Evolutionary conservation across 2,329 filamentous ascomycete genomes (phyloP).

Genomic region (Neurospora sp.): DNA sequence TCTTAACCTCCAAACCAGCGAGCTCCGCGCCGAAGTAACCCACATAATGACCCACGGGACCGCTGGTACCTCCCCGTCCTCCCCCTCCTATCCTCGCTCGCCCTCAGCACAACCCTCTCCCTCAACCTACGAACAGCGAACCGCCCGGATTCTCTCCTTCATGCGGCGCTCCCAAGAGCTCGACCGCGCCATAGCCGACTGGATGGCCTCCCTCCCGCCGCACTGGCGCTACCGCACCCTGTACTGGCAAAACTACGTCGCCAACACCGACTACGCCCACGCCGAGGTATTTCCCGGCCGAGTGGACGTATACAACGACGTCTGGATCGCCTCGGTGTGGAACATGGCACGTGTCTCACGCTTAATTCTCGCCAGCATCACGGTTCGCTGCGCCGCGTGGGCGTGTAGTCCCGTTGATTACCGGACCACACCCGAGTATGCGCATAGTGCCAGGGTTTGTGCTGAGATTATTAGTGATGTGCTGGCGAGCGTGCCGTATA

Average conservation of each 20-base stretch:
- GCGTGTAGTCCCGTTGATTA: conserved; percentile 51
- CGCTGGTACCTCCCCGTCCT: conserved; percentile 38
- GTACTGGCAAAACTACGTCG: conserved; percentile 43
- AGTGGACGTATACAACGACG: conserved; percentile 49
- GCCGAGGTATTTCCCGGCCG: conserved; percentile 51
- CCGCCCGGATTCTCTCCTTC: conserved; percentile 32
- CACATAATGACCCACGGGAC: conserved; percentile 32
- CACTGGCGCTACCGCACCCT: conserved; percentile 43
- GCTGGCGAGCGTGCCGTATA: conserved; percentile 51
- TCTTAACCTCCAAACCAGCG: conserved; percentile 43
- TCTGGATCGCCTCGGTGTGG: conserved; percentile 49
- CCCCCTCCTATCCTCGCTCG: conserved; percentile 39
- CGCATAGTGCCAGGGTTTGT: conserved; percentile 40
- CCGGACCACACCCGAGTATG: conserved; percentile 52
- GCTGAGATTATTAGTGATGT: conserved; percentile 48
- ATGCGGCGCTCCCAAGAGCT: conserved; percentile 41
- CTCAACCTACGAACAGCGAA: conserved; percentile 29
- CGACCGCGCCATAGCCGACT: conserved; percentile 42
- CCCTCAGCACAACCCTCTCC: conserved; percentile 30
- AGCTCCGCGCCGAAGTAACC: conserved; percentile 46
- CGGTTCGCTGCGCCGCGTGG: conserved; percentile 52
- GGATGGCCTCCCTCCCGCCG: conserved; percentile 41
- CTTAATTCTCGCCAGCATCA: conserved; percentile 43
- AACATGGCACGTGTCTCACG: conserved; percentile 45
- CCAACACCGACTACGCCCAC: conserved; percentile 39